phyloP scores from a whole-genome alignment of 805 yeast genomes.

The Starmerella vitae region DNA sequence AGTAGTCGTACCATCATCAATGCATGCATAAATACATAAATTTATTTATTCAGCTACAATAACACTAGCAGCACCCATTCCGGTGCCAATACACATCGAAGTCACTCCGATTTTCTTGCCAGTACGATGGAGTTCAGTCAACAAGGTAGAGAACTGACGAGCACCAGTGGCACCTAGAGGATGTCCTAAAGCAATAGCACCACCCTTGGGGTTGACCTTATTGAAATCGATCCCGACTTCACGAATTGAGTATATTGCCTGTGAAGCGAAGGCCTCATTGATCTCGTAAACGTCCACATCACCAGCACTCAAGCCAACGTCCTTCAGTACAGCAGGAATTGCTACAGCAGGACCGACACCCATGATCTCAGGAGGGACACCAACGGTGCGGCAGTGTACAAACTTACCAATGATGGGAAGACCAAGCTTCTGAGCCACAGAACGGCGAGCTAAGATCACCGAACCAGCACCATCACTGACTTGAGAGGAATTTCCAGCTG shows the following conservation, averaged over 20 bases:
- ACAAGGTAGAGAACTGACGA: slow-evolving; percentile 78
- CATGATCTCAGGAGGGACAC: slow-evolving; percentile 96
- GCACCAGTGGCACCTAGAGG: slow-evolving; percentile 89
- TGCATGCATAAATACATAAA: neutral
- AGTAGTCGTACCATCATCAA: no score
- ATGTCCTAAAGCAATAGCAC: slow-evolving; percentile 93
- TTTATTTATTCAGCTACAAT: slow-evolving; percentile 54
- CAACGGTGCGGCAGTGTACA: slow-evolving; percentile 65
- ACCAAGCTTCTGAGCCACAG: slow-evolving; percentile 61
- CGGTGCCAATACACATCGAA: slow-evolving; percentile 96
- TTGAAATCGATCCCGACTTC: slow-evolving; percentile 50
- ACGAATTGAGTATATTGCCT: slow-evolving; percentile 64
- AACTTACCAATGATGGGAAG: slow-evolving; percentile 68
- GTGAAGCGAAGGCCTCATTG: slow-evolving; percentile 96
- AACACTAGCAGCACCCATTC: slow-evolving; percentile 95
- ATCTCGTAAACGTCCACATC: slow-evolving; percentile 74
- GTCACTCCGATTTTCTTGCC: slow-evolving; percentile 77
- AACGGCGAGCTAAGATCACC: slow-evolving; percentile 70
- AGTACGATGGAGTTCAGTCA: slow-evolving; percentile 55
- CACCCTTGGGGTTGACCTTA: slow-evolving; percentile 84
- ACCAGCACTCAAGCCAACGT: slow-evolving; percentile 42
- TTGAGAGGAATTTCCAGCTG: slow-evolving; percentile 95
- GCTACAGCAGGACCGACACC: slow-evolving; percentile 97
- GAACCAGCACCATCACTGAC: slow-evolving; percentile 94
- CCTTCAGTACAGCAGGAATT: slow-evolving; percentile 66